These are phyloP conservation scores for Malania oleifera DNA, from an alignment of 164 flowering plant genomes.

Conservation along the genomic window DNA sequence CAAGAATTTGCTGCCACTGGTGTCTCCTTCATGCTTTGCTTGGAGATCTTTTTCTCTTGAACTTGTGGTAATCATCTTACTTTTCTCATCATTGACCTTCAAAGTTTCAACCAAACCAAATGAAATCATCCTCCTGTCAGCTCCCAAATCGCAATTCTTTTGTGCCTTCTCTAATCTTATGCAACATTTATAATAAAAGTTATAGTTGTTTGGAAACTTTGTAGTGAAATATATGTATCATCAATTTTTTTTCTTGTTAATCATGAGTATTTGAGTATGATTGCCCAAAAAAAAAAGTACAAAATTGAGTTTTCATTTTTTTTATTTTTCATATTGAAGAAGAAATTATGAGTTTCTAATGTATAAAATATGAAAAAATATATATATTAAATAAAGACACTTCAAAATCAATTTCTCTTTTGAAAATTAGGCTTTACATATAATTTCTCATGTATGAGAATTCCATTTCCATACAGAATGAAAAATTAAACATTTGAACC, in stretches of 20 bases:
- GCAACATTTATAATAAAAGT: too few relatives aligned
- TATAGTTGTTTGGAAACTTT: too few relatives aligned
- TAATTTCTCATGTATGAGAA: not conserved
- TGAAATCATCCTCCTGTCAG: not conserved
- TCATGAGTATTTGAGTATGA: not conserved
- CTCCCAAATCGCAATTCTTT: not conserved
- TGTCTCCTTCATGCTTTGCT: constrained; percentile 22
- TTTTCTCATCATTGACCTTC: constrained; percentile 10
- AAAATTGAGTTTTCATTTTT: too few relatives aligned
- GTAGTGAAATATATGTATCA: too few relatives aligned
- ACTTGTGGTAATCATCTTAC: constrained; percentile 24
- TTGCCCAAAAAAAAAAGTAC: too few relatives aligned
- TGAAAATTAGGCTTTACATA: not conserved
- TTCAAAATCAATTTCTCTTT: not conserved
- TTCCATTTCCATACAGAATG: too few relatives aligned
- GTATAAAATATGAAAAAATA: not conserved
- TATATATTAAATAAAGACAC: not conserved
- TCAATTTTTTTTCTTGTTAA: too few relatives aligned
- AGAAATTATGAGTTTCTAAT: not conserved
- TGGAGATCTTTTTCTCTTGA: constrained; percentile 17
- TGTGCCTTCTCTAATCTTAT: too few relatives aligned
- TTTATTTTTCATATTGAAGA: too few relatives aligned
- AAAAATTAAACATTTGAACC: too few relatives aligned
- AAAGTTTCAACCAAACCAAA: not conserved
- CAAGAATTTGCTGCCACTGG: constrained; percentile 1